These are phyloP conservation scores for Brettanomyces custersianus DNA, from an alignment of 805 yeast species.

Conservation along the genomic window DNA sequence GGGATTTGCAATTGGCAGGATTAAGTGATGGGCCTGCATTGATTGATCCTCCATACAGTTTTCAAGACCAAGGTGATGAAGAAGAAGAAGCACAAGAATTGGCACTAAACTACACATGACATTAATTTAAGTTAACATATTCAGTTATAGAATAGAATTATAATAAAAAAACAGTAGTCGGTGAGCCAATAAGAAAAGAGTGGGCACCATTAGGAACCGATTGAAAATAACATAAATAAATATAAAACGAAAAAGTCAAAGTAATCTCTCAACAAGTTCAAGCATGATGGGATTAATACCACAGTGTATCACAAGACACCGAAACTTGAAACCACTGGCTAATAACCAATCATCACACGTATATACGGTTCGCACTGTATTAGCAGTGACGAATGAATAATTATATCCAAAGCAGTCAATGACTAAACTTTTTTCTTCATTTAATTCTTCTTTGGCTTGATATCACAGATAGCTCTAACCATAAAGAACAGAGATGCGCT, in stretches of 20 bases:
- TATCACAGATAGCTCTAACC: constrained; percentile 64
- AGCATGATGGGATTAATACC: too few relatives aligned
- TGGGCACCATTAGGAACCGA: not conserved
- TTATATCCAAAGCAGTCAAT: too few relatives aligned
- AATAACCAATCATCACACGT: too few relatives aligned
- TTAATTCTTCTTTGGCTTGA: constrained; percentile 35
- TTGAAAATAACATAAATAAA: too few relatives aligned
- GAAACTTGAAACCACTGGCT: not conserved
- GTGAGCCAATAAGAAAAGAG: not conserved
- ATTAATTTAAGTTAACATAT: not conserved
- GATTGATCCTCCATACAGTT: not conserved
- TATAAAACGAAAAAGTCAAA: not conserved
- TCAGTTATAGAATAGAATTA: not conserved
- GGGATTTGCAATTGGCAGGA: not conserved
- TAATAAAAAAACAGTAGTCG: not conserved
- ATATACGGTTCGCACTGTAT: too few relatives aligned
- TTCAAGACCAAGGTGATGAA: constrained; percentile 1
- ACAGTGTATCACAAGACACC: not conserved
- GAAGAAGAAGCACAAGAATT: not conserved
- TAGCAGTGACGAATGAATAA: too few relatives aligned
- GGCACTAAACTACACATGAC: not conserved
- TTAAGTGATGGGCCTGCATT: not conserved
- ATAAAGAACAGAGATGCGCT: constrained; percentile 58
- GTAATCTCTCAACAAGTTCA: not conserved
- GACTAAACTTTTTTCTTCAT: too few relatives aligned